phyloP scores from a whole-genome alignment of 371 early-diverging fungal genomes.

The Rhizopus sp. region DNA sequence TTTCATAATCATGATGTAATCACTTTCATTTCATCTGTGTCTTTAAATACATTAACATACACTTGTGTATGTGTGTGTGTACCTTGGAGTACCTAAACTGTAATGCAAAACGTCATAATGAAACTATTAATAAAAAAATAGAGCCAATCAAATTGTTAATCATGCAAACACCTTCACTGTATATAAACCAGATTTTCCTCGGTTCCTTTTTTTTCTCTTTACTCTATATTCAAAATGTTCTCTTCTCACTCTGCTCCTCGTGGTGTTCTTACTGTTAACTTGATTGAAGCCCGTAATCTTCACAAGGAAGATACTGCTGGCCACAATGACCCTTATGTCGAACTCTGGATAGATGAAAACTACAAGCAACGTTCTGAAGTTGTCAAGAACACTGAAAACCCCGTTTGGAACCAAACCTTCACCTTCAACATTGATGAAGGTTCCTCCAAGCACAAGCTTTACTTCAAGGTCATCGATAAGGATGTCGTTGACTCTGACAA shows the following conservation, averaged over 20 bases:
- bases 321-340: conserved; percentile 41
- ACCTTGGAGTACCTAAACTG: no score
- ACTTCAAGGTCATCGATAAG: conserved; percentile 41
- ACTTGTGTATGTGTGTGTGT: no score
- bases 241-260: conserved; percentile 28
- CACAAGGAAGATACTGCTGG: conserved; percentile 36
- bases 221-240: conserved; percentile 14
- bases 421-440: conserved; percentile 37
- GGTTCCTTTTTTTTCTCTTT: neutral
- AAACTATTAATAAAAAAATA: no score
- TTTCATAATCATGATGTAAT: no score
- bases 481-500: conserved; percentile 35
- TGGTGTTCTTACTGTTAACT: conserved; percentile 38
- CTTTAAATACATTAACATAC: no score
- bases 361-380: conserved; percentile 42
- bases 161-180: no score
- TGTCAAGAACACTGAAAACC: conserved; percentile 32
- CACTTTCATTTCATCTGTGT: no score
- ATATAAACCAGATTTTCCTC: no score
- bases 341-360: conserved; percentile 41
- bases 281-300: conserved; percentile 41
- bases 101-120: no score
- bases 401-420: conserved; percentile 48
- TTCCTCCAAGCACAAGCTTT: conserved; percentile 33
- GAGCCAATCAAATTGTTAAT: no score